Base-by-base conservation (phyloP, 495 filamentous ascomycete genomes). In the Beverwykella pulmonaria region DNA sequence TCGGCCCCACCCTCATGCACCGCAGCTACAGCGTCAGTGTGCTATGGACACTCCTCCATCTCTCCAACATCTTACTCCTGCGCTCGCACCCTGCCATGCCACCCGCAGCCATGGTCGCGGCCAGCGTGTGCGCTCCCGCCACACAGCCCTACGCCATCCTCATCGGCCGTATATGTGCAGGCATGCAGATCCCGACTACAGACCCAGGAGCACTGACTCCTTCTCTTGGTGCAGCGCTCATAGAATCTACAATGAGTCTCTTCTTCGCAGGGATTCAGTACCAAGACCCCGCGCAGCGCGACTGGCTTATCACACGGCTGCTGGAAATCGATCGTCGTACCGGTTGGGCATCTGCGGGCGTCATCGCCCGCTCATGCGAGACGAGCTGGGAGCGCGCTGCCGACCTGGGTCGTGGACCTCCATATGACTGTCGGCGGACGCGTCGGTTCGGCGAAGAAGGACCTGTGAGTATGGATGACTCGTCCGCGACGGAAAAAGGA, bases 251-350 rank as follows among this genome's bases (percentile, higher is more conserved):
- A 1, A 87, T 96, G 67, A 83, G 87, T 0, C 75, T 97, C 1
- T 98, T 98, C 78, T 91, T 96, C 30, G 87, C 93, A 0, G 94
- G 84, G 0, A 84, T 98, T 20, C 83, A 97, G 81, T 97, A 89
- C 76, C 85, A 83, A 62, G 82, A 90, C 65, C 65, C 84, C 15
- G 78, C 75, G 1, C 92, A 98, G 73, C 85, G 94, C 1, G 81
- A 82, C 41, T 96, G 91, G 90, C 82, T 86, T 0, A 83, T 96
- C 64, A 78, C 80, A 32, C 87, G 89, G 17, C 79, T 98, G 20
- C 83, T 84, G 60, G 85, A 91, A 73, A 86, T 97, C 36, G 84
- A 89, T 2, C 86, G 88, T 6, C 78, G 94, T 39, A 96, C 92
- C 0, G 94, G 94, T 0, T 98, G 91, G 90, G 88, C 92, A 69